Evolutionary conservation across 1,284 basidiomycete genomes (phyloP), one percentile per base, ranked within the genome.

Genomic region (Psilocybe mexicana): DNA sequence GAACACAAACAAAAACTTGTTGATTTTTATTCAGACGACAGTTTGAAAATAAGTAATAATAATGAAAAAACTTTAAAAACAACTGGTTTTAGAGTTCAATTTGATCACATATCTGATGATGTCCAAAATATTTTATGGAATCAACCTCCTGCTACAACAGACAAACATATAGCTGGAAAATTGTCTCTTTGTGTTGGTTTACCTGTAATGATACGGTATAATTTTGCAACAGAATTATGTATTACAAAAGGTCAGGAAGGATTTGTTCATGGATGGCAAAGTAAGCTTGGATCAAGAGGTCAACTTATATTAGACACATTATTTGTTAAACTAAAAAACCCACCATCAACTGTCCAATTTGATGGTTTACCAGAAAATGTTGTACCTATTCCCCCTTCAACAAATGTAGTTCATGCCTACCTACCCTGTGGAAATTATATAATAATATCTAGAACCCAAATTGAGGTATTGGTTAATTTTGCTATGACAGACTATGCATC

Each of bases 201-300:
- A 55, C 49, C 23, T 1, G 46, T 2, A 26, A 55, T 18, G 49
- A 55, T 33, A 76, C 74, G 14, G 76, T n/a, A n/a, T n/a, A n/a
- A n/a, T n/a, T n/a, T n/a, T n/a, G n/a, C n/a, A n/a, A n/a, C n/a
- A n/a, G n/a, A n/a, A n/a, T n/a, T n/a, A n/a, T n/a, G n/a, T n/a
- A n/a, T n/a, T n/a, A n/a, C n/a, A n/a, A n/a, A n/a, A 60, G 76
- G 76, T 1, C 76, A 76, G 55, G 72, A 76, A 58, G 76, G 55
- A 1, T 63, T 55, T 38, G 72, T 78, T 0, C 59, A 65, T 42
- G 70, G 64, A 0, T 79, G 77, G 76, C 52, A 53, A 44, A 10
- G 18, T 8, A 33, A 36, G 10, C 26, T 33, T 11, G 52, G 52
- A 7, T 3, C 46, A 25, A 36, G 46, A 25, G 38, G 26, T 26